Conservation (phyloP, 176 grass and related monocot species). For the Tuctoria greenei region DNA sequence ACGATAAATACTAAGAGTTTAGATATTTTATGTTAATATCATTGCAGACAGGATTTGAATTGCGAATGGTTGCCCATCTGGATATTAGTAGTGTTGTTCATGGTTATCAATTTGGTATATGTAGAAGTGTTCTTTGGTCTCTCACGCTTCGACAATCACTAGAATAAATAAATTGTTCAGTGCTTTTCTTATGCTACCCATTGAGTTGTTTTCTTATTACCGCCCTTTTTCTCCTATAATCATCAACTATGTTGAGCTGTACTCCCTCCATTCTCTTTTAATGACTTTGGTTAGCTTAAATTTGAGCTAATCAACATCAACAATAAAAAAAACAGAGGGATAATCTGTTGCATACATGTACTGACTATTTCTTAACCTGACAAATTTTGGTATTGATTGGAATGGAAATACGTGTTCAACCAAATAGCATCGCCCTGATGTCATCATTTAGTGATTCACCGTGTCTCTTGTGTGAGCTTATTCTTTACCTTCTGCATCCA, state of each 20-base stretch:
- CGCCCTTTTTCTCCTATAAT: neutral
- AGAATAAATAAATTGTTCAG: neutral
- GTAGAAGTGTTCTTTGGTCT: neutral
- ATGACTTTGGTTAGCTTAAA: too few species aligned
- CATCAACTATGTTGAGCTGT: too few species aligned
- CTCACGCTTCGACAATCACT: neutral
- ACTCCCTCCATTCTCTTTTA: too few species aligned
- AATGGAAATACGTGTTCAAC: neutral
- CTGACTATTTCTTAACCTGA: conserved; percentile 6
- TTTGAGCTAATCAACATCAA: too few species aligned
- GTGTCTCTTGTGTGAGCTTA: conserved; percentile 19
- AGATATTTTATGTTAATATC: conserved; percentile 7
- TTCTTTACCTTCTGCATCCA: conserved; percentile 45
- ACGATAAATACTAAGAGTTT: neutral
- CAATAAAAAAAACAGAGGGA: too few species aligned
- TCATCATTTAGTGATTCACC: conserved; percentile 11
- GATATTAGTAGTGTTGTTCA: conserved; percentile 2
- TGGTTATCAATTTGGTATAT: neutral
- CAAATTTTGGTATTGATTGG: conserved; percentile 1
- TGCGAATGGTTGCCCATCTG: neutral
- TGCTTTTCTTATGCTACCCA: neutral
- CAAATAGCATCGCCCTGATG: neutral
- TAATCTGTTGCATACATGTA: neutral
- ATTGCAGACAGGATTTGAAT: neutral
- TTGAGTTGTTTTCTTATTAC: neutral